Evolutionary conservation across 169 alveolate genomes (phyloP).

Genomic region (Babesia ovis): DNA sequence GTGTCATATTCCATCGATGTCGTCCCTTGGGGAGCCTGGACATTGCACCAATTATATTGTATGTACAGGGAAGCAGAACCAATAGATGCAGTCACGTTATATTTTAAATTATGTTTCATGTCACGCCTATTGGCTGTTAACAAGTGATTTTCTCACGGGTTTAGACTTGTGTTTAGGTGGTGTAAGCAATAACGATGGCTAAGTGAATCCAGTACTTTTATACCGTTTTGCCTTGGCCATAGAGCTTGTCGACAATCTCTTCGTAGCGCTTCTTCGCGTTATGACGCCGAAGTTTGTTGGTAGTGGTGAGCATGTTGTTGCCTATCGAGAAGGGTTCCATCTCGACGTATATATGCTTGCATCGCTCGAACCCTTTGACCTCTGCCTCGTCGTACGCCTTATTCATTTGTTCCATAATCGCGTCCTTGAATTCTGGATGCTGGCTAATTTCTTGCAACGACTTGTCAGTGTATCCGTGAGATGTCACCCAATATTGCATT

Average conservation of each 20-base stretch:
- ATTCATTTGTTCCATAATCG: constrained; percentile 36
- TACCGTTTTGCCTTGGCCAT: not conserved
- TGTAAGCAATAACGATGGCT: not conserved
- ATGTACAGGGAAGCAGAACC: too few relatives aligned
- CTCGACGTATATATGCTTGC: constrained; percentile 78
- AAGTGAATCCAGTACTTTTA: too few relatives aligned
- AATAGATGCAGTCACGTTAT: too few relatives aligned
- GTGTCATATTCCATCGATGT: too few relatives aligned
- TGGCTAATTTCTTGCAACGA: constrained; percentile 36
- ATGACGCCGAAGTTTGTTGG: constrained; percentile 89
- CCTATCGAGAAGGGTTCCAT: constrained; percentile 86
- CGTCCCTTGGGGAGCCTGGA: too few relatives aligned
- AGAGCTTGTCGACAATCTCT: constrained; percentile 10
- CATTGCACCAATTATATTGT: too few relatives aligned
- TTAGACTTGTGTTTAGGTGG: not conserved
- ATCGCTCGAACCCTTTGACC: constrained; percentile 79
- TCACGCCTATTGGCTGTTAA: not conserved
- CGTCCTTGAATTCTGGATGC: constrained; percentile 30
- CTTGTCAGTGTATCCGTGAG: constrained; percentile 4
- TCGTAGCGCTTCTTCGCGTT: constrained; percentile 35
- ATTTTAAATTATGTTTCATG: not conserved
- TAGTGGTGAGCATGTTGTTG: constrained; percentile 88
- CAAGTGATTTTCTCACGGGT: not conserved
- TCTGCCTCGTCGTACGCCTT: constrained; percentile 53
- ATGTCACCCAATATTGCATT: constrained; percentile 47